Evolutionary conservation across 2,329 filamentous ascomycete species (phyloP).

Genomic region (Trichophyton simii): DNA sequence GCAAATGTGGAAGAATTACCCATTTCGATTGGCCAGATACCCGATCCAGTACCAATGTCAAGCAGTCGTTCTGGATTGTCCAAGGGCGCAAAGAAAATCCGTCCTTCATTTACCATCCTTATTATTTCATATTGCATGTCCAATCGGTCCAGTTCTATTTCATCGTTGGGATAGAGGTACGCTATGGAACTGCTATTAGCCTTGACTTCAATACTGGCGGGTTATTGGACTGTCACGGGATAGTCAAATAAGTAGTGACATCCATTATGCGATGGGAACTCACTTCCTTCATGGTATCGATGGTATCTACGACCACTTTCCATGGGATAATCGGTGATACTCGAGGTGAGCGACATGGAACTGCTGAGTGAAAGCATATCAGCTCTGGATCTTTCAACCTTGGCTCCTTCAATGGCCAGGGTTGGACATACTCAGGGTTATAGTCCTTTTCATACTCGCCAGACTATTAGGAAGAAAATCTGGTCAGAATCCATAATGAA

Average conservation of each 20-base stretch:
- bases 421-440: conserved; percentile 2
- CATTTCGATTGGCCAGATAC: conserved; percentile 27
- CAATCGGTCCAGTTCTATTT: conserved; percentile 42
- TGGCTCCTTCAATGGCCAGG: neutral
- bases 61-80: conserved; percentile 35
- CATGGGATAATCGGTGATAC: conserved; percentile 10
- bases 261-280: neutral
- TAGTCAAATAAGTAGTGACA: neutral
- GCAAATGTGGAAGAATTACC: conserved; percentile 7
- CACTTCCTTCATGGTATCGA: conserved; percentile 31
- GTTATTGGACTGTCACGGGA: neutral
- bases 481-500: neutral
- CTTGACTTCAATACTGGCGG: neutral
- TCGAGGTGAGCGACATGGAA: conserved; percentile 8
- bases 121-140: conserved; percentile 46
- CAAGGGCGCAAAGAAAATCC: conserved; percentile 38
- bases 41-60: conserved; percentile 47
- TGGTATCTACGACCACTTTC: conserved; percentile 35
- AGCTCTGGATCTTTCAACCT: neutral
- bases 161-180: conserved; percentile 42
- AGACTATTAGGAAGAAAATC: neutral
- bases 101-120: conserved; percentile 34
- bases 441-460: neutral
- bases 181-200: neutral
- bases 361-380: neutral